Conservation (phyloP, 306 rosid genomes). For the Cicer judaicum region DNA sequence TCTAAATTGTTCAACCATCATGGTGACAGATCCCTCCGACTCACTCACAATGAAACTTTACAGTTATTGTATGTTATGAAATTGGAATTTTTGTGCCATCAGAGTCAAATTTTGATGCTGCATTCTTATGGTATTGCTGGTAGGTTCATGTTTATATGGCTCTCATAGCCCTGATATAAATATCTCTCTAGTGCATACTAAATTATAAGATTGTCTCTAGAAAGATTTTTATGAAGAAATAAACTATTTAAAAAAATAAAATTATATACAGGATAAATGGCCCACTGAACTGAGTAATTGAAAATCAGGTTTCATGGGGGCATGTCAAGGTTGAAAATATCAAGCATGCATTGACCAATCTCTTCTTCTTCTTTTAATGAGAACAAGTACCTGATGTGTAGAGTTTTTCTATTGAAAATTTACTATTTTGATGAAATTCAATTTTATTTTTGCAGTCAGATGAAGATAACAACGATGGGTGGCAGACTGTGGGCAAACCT, state of each 20-base stretch:
- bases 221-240: neutral
- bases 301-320: slow-evolving; percentile 10
- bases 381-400: neutral
- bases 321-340: slow-evolving; percentile 41
- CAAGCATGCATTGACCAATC: slow-evolving; percentile 40
- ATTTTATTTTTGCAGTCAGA: slow-evolving; percentile 52
- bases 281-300: slow-evolving; percentile 20
- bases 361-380: slow-evolving; percentile 36
- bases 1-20: neutral
- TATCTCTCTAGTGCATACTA: neutral
- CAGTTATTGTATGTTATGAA: slow-evolving; percentile 26
- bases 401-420: neutral
- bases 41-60: neutral
- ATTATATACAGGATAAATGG: neutral
- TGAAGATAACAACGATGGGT: slow-evolving; percentile 62
- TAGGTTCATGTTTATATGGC: slow-evolving; percentile 3
- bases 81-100: neutral
- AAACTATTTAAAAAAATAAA: neutral
- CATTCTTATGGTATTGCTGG: slow-evolving; percentile 13
- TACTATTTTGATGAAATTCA: slow-evolving; percentile 16
- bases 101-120: slow-evolving; percentile 14
- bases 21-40: neutral
- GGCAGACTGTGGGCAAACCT: slow-evolving; percentile 82
- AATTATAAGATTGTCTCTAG: slow-evolving; percentile 18
- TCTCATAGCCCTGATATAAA: slow-evolving; percentile 19